Conservation (phyloP, 2,329 filamentous ascomycete genomes). For the Claviceps citrina region DNA sequence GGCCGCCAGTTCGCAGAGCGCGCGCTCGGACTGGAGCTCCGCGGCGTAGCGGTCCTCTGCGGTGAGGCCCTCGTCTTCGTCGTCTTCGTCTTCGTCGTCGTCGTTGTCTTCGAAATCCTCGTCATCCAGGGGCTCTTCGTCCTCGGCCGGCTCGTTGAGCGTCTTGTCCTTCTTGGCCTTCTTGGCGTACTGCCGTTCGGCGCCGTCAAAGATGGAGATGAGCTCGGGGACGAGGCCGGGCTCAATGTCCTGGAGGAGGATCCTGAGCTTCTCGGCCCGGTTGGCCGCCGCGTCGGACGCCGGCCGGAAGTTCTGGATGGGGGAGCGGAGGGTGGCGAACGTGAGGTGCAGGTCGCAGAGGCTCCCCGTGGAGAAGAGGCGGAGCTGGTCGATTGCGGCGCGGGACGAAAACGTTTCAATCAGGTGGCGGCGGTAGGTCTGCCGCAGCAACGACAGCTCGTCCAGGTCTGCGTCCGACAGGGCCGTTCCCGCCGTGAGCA, state of each 20-base stretch:
- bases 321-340: conserved; percentile 55
- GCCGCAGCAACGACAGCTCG: conserved; percentile 38
- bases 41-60: conserved; percentile 45
- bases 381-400: conserved; percentile 59
- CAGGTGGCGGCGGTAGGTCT: conserved; percentile 44
- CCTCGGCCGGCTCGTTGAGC: conserved; percentile 50
- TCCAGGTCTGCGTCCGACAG: conserved; percentile 45
- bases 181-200: conserved; percentile 66
- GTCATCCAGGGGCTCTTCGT: conserved; percentile 57
- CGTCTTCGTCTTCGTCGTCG: conserved; percentile 35
- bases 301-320: conserved; percentile 26
- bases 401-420: conserved; percentile 54
- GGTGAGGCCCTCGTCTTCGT: conserved; percentile 37
- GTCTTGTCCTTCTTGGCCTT: conserved; percentile 39
- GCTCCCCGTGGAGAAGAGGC: conserved; percentile 57
- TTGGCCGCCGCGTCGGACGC: conserved; percentile 12
- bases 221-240: conserved; percentile 49
- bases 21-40: conserved; percentile 65
- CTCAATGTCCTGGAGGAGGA: conserved; percentile 53
- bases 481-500: conserved; percentile 38
- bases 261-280: conserved; percentile 18
- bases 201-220: conserved; percentile 59
- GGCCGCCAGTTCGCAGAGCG: conserved; percentile 69
- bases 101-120: conserved; percentile 34
- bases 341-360: conserved; percentile 71